phyloP scores from a whole-genome alignment of 257 asterid species.

The Nicotiana otophora region DNA sequence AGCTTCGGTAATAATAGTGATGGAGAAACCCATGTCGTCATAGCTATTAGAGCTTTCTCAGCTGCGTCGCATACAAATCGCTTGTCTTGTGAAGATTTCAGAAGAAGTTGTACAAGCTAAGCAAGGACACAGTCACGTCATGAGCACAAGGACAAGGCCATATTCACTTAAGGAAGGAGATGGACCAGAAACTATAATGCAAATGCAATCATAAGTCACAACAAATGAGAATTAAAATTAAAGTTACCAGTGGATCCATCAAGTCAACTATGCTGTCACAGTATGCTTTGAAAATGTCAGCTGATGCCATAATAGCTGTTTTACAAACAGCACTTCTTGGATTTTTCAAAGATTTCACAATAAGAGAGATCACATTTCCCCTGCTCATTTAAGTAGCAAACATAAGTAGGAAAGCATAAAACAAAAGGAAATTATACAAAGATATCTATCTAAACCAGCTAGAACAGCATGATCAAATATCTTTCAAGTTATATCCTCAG shows the following conservation, averaged over 20 bases:
- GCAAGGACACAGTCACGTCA: slow-evolving; percentile 11
- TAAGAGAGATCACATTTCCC: slow-evolving; percentile 48
- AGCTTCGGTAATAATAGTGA: slow-evolving; percentile 68
- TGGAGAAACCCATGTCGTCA: slow-evolving; percentile 80
- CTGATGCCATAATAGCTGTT: slow-evolving; percentile 80
- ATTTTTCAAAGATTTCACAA: slow-evolving; percentile 76
- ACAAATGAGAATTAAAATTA: not conserved
- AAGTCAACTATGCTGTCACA: slow-evolving; percentile 60
- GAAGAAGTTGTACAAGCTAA: slow-evolving; percentile 84
- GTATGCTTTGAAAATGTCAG: slow-evolving; percentile 75
- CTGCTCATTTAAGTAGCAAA: slow-evolving; percentile 35
- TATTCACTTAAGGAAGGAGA: not conserved
- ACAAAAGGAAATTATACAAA: not conserved
- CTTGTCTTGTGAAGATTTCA: slow-evolving; percentile 95
- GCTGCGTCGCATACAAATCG: slow-evolving; percentile 93
- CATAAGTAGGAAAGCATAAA: slow-evolving; percentile 3
- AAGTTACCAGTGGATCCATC: slow-evolving; percentile 74
- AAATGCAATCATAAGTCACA: not conserved
- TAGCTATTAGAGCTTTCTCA: slow-evolving; percentile 58
- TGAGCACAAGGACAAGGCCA: slow-evolving; percentile 10
- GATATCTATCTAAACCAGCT: slow-evolving; percentile 10
- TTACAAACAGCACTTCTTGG: slow-evolving; percentile 96
- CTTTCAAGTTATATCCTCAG: slow-evolving; percentile 8
- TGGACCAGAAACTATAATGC: not conserved
- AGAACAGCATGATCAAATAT: not conserved